These are phyloP conservation scores for Trametes coccinea DNA, from an alignment of 768 basidiomycete genomes.

Conservation along the genomic window DNA sequence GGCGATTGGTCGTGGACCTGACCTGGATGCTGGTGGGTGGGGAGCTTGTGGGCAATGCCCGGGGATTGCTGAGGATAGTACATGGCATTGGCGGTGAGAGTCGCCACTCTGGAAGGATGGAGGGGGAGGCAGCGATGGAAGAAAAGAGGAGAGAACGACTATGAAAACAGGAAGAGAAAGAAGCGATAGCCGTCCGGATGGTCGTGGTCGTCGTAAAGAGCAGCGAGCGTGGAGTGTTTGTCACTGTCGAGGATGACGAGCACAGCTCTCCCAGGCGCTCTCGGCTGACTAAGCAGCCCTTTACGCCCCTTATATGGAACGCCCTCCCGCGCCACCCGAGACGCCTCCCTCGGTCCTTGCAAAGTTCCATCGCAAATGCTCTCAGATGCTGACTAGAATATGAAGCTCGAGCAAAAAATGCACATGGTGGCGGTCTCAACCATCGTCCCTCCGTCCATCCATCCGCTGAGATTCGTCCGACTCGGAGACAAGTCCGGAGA, in stretches of 20 bases:
- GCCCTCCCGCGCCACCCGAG: conserved; percentile 3
- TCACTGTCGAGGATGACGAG: conserved; percentile 30
- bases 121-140: conserved; percentile 1
- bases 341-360: conserved; percentile 4
- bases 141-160: conserved; percentile 20
- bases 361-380: conserved; percentile 1
- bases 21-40: conserved; percentile 53
- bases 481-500: not conserved
- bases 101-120: conserved; percentile 21
- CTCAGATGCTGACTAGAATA: not conserved
- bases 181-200: conserved; percentile 13
- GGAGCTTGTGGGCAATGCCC: conserved; percentile 74
- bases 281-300: conserved; percentile 18
- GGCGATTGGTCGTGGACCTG: conserved; percentile 59
- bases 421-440: not conserved
- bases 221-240: conserved; percentile 30
- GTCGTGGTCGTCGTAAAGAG: conserved; percentile 30
- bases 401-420: not conserved
- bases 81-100: conserved; percentile 52
- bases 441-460: not conserved
- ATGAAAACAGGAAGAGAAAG: conserved; percentile 18
- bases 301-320: conserved; percentile 9
- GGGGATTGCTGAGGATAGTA: conserved; percentile 86
- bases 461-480: not conserved
- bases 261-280: conserved; percentile 17